Evolutionary conservation across 2,329 filamentous ascomycete genomes (phyloP).

Genomic region (Curvularia eragrostidis): DNA sequence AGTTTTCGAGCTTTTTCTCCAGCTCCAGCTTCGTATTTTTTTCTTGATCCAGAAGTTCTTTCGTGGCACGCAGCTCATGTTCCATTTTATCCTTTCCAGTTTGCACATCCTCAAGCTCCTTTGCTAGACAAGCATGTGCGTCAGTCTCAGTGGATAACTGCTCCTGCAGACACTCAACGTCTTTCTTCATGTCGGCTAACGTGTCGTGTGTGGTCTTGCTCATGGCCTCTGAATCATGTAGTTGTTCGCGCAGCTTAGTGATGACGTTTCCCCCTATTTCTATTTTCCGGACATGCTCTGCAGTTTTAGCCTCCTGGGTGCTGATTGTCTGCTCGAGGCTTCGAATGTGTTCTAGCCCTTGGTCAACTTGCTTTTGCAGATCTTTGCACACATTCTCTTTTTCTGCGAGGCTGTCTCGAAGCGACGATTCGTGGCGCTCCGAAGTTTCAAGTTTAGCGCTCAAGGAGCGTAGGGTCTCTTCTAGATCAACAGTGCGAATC

Average conservation of each 20-base stretch:
- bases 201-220: conserved; percentile 34
- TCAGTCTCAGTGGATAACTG: conserved; percentile 23
- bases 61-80: conserved; percentile 23
- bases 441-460: conserved; percentile 30
- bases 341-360: conserved; percentile 28
- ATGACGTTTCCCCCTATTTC: conserved; percentile 31
- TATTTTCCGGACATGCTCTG: conserved; percentile 36
- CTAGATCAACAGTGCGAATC: conserved; percentile 25
- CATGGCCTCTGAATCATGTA: conserved; percentile 29
- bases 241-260: conserved; percentile 32
- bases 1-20: conserved; percentile 29
- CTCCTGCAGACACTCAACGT: conserved; percentile 26
- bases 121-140: conserved; percentile 22
- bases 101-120: conserved; percentile 33
- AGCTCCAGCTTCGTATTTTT: conserved; percentile 19
- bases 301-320: conserved; percentile 29
- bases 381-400: conserved; percentile 28
- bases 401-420: conserved; percentile 31
- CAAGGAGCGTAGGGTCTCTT: conserved; percentile 29
- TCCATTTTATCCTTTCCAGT: conserved; percentile 28
- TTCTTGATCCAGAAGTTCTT: conserved; percentile 25
- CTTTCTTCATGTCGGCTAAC: conserved; percentile 24
- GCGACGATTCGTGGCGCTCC: conserved; percentile 30
- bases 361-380: conserved; percentile 28
- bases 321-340: conserved; percentile 33